Evolutionary conservation across 1,284 basidiomycete species (phyloP).

Genomic region (Wallemia ichthyophaga): DNA sequence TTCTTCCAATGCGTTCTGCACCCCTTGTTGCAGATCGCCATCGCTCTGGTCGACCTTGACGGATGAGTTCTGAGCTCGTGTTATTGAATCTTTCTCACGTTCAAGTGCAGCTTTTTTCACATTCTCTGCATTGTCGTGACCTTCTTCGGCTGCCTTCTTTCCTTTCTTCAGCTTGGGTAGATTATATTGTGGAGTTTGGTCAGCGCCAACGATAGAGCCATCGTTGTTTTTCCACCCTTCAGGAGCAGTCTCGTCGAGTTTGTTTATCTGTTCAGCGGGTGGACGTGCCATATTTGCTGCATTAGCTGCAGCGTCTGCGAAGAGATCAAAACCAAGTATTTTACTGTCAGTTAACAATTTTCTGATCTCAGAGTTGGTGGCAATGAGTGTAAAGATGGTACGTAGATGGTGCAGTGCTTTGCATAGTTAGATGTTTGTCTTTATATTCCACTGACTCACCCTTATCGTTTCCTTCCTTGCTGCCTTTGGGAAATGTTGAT

Average conservation of each 20-base stretch:
- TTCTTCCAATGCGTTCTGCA: no score
- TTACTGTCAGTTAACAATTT: constrained; percentile 59
- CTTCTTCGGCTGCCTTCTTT: no score
- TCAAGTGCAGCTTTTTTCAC: neutral
- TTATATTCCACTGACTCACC: constrained; percentile 16
- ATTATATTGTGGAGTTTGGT: neutral
- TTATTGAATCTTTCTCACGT: constrained; percentile 10
- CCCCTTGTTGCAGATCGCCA: no score
- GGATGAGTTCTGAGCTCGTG: constrained; percentile 11
- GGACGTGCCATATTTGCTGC: constrained; percentile 41
- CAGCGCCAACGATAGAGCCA: constrained; percentile 16
- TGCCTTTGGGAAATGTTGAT: constrained; percentile 17
- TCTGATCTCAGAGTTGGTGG: constrained; percentile 71
- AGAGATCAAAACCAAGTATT: constrained; percentile 43
- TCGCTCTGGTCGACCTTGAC: constrained; percentile 8
- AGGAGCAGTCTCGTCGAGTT: constrained; percentile 38
- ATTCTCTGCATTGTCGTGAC: neutral
- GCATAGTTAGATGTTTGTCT: no score
- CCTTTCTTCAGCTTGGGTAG: constrained; percentile 2
- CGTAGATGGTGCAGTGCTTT: constrained; percentile 52
- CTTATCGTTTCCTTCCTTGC: constrained; percentile 27
- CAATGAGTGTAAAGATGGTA: constrained; percentile 45
- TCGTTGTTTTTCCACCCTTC: constrained; percentile 23
- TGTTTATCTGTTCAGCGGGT: constrained; percentile 26
- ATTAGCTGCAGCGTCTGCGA: constrained; percentile 43